Evolutionary conservation across 2,329 filamentous ascomycete species (phyloP).

Genomic region (Metarhizium brunneum): DNA sequence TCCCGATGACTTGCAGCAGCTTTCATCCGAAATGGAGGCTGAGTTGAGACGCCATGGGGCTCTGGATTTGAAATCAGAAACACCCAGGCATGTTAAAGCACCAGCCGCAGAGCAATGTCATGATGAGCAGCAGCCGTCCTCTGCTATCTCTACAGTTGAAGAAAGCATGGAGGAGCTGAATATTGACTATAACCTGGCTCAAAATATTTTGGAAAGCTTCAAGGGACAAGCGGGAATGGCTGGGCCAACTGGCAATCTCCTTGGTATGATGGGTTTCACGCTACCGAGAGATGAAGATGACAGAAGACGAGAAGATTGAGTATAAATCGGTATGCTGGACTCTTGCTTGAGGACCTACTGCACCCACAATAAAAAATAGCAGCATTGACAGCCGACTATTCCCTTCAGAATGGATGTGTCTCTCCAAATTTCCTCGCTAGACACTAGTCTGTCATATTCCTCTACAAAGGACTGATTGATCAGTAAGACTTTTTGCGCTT

Average conservation of each 20-base stretch:
- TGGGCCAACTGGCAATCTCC: slow-evolving; percentile 78
- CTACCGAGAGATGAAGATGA: slow-evolving; percentile 72
- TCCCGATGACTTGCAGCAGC: slow-evolving; percentile 36
- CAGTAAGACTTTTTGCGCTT: slow-evolving; percentile 31
- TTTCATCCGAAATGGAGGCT: slow-evolving; percentile 61
- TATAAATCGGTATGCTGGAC: background rate
- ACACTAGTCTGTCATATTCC: background rate
- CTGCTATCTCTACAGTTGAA: slow-evolving; percentile 31
- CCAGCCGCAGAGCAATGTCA: background rate
- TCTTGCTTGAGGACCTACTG: background rate
- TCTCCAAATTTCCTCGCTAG: background rate
- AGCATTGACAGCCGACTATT: background rate
- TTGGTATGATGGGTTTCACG: slow-evolving; percentile 75
- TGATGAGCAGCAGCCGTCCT: slow-evolving; percentile 9
- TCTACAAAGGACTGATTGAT: background rate
- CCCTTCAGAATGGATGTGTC: background rate
- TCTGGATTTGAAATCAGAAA: slow-evolving; percentile 33
- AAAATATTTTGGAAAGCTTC: slow-evolving; percentile 86
- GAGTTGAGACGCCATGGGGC: slow-evolving; percentile 39
- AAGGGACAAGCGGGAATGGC: slow-evolving; percentile 80
- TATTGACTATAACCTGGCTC: slow-evolving; percentile 79
- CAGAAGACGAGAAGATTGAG: background rate
- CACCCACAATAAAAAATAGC: background rate
- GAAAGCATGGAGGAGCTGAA: slow-evolving; percentile 53
- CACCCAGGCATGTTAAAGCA: slow-evolving; percentile 14